Percentiles rank a stretch among this genome's conserved stretches.
Evolutionary conservation across 192 early-diverging fungal genomes (phyloP).

Genomic region (Coemansia sp.): DNA sequence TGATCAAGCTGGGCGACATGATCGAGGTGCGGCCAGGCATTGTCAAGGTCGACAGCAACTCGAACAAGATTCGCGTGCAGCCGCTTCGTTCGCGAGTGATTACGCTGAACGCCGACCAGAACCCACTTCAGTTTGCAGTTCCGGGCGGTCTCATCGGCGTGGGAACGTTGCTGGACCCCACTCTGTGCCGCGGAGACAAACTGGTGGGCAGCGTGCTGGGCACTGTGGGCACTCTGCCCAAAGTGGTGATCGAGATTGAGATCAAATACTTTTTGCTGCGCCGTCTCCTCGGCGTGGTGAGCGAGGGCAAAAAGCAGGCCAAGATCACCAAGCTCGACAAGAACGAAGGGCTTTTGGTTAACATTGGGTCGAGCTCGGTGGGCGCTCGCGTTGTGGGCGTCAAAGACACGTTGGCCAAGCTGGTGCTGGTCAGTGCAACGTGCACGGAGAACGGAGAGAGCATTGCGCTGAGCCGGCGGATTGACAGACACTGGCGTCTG

Average conservation of each 20-base stretch:
- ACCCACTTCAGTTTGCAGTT: conserved; percentile 94
- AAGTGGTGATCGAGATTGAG: conserved; percentile 93
- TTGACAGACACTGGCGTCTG: conserved; percentile 97
- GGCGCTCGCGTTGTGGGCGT: conserved; percentile 93
- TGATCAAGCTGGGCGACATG: conserved; percentile 84
- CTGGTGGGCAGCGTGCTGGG: conserved; percentile 96
- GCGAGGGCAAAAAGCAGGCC: conserved; percentile 96
- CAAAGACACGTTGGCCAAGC: conserved; percentile 93
- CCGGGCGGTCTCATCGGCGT: conserved; percentile 99
- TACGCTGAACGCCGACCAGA: conserved; percentile 81
- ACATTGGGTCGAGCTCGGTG: conserved; percentile 92
- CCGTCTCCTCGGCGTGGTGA: conserved; percentile 93
- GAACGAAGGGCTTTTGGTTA: conserved; percentile 92
- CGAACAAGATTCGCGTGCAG: conserved; percentile 68
- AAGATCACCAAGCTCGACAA: conserved; percentile 92
- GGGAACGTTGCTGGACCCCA: conserved; percentile 94
- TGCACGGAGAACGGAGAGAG: conserved; percentile 97
- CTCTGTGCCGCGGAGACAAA: conserved; percentile 92
- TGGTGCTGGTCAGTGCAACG: conserved; percentile 81
- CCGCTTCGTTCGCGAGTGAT: conserved; percentile 90
- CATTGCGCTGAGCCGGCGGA: conserved; percentile 92
- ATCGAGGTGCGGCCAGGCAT: conserved; percentile 97
- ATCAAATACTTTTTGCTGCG: conserved; percentile 97
- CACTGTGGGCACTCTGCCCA: conserved; percentile 82
- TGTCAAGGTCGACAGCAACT: conserved; percentile 81